Percentiles rank a stretch among this genome's conserved stretches.
Evolutionary conservation across 2,329 filamentous ascomycete genomes (phyloP).

Genomic region (Plectosphaerella cucumerina): DNA sequence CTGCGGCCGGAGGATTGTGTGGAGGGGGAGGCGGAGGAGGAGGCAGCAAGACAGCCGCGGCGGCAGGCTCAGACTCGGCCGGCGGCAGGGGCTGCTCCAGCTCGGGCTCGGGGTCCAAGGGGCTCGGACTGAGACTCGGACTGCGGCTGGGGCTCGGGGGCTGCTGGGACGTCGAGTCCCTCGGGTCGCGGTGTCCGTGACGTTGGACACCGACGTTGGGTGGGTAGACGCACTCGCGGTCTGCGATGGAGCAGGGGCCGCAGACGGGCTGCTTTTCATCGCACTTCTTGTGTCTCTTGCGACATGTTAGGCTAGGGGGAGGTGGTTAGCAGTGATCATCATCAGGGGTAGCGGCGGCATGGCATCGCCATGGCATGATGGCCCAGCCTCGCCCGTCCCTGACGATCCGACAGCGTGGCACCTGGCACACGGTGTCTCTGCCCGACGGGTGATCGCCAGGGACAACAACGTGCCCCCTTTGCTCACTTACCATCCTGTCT

Average conservation of each 20-base stretch:
- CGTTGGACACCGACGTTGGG: neutral
- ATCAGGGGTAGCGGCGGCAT: neutral
- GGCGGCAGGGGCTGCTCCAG: neutral
- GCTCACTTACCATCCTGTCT: constrained; percentile 31
- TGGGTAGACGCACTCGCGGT: constrained; percentile 16
- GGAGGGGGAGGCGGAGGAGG: neutral
- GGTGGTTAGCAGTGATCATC: neutral
- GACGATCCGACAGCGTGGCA: no score
- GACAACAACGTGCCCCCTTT: no score
- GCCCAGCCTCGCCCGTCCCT: no score
- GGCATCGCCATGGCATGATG: neutral
- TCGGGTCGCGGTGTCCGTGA: neutral
- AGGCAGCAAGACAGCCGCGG: neutral
- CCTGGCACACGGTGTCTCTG: neutral
- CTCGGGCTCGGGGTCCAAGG: no score
- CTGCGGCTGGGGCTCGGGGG: neutral
- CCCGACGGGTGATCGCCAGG: no score
- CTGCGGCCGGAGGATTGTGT: neutral
- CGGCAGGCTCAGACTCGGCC: neutral
- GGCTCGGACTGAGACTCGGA: neutral
- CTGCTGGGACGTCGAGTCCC: neutral
- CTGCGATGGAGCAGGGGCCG: constrained; percentile 17
- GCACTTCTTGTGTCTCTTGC: constrained; percentile 45
- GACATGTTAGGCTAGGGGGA: constrained; percentile 32
- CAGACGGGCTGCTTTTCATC: constrained; percentile 33